Conservation (phyloP, 2,329 filamentous ascomycete species). For the Dothideomycetes sp. region DNA sequence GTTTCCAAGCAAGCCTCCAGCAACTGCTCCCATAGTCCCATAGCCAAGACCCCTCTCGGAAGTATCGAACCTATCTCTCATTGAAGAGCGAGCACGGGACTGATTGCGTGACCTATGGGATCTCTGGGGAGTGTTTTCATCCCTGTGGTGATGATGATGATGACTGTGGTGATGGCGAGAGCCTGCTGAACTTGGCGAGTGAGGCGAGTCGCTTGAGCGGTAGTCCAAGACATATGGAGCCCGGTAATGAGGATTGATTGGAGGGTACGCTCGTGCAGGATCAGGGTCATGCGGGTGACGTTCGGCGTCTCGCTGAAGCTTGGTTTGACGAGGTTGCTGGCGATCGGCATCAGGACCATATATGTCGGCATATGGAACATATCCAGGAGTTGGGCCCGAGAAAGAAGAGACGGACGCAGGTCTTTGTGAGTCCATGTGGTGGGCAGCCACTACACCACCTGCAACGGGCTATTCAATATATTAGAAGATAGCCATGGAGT, state of each 20-base stretch:
- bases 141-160: not conserved
- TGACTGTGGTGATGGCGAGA: not conserved
- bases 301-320: constrained; percentile 4
- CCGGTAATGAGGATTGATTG: not conserved
- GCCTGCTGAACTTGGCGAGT: not conserved
- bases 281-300: constrained; percentile 8
- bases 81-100: constrained; percentile 7
- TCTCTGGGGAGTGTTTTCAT: not conserved
- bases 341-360: constrained; percentile 20
- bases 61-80: constrained; percentile 16
- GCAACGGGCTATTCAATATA: not conserved
- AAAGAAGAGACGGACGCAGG: constrained; percentile 1
- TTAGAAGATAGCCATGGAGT: too few species aligned
- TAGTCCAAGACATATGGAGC: not conserved
- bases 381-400: constrained; percentile 14
- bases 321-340: constrained; percentile 2
- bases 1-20: constrained; percentile 18
- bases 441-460: not conserved
- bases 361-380: constrained; percentile 24
- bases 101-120: not conserved
- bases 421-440: not conserved
- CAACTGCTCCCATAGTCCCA: constrained; percentile 17
- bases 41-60: constrained; percentile 17
- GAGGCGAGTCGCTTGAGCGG: not conserved
- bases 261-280: not conserved